These are phyloP conservation scores for Pezizomycotina sp. DNA, from an alignment of 2,329 filamentous ascomycete genomes.

Conservation along the genomic window DNA sequence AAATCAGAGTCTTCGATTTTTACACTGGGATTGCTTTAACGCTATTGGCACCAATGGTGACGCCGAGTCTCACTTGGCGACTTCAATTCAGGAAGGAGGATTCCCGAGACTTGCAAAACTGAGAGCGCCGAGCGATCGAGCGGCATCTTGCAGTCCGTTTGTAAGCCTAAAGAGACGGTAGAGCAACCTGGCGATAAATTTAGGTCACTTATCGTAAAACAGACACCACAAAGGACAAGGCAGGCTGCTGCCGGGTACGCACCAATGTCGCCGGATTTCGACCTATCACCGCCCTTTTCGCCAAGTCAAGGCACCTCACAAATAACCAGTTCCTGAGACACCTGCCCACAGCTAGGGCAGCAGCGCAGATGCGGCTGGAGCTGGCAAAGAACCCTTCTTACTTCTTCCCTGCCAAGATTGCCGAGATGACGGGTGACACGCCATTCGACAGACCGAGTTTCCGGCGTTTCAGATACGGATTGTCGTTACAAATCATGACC, in stretches of 20 bases:
- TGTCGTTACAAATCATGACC: constrained; percentile 14
- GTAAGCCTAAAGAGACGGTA: constrained; percentile 15
- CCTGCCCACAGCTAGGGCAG: constrained; percentile 14
- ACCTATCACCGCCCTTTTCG: constrained; percentile 9
- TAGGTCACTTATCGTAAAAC: constrained; percentile 11
- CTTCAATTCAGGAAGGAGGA: constrained; percentile 13
- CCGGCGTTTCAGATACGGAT: constrained; percentile 14
- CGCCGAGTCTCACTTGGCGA: constrained; percentile 13
- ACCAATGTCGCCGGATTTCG: constrained; percentile 2
- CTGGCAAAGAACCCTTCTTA: constrained; percentile 10
- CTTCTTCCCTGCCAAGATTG: constrained; percentile 9
- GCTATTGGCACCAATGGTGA: too few species aligned
- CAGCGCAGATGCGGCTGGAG: constrained; percentile 14
- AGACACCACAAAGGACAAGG: constrained; percentile 8
- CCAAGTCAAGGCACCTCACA: too few species aligned
- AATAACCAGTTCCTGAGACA: constrained; percentile 15
- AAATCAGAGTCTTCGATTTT: constrained; percentile 13
- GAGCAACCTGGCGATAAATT: constrained; percentile 17
- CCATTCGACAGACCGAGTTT: constrained; percentile 9
- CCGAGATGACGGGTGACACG: constrained; percentile 7
- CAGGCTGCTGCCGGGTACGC: constrained; percentile 4
- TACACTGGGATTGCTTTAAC: constrained; percentile 18
- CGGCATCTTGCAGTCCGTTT: constrained; percentile 12
- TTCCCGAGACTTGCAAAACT: constrained; percentile 17
- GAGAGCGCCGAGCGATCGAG: constrained; percentile 15